Percentiles rank a stretch among this genome's conserved stretches.
phyloP scores from a whole-genome alignment of 2,329 filamentous ascomycete species.

The Penicillium corylophilum region DNA sequence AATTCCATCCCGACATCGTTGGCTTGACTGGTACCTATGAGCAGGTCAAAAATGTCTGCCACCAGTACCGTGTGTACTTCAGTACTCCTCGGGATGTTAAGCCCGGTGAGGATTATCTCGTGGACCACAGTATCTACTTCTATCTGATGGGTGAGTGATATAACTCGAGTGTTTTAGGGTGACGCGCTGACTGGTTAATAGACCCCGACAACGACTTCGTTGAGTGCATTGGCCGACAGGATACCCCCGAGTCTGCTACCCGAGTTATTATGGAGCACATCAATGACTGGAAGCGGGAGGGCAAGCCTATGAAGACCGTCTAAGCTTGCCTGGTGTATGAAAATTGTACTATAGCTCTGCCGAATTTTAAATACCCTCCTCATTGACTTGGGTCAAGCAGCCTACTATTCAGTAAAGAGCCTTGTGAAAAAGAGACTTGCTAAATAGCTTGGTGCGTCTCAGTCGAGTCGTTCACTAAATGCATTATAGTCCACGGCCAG shows the following conservation, averaged over 20 bases:
- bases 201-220: slow-evolving; percentile 98
- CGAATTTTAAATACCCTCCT: slow-evolving; percentile 31
- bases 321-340: slow-evolving; percentile 20
- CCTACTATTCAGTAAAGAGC: not conserved
- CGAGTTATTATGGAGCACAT: slow-evolving; percentile 84
- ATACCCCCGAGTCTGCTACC: slow-evolving; percentile 82
- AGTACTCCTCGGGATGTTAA: slow-evolving; percentile 85
- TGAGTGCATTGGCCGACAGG: slow-evolving; percentile 91
- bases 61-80: slow-evolving; percentile 95
- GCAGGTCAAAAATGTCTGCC: slow-evolving; percentile 90
- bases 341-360: slow-evolving; percentile 25
- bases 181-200: slow-evolving; percentile 28
- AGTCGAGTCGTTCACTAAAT: not conserved
- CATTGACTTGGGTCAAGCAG: slow-evolving; percentile 1
- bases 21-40: slow-evolving; percentile 93
- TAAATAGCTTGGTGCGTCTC: not conserved
- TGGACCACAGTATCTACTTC: slow-evolving; percentile 99
- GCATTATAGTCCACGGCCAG: not conserved
- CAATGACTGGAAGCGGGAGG: slow-evolving; percentile 66
- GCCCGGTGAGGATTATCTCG: slow-evolving; percentile 92
- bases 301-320: slow-evolving; percentile 51
- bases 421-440: not conserved
- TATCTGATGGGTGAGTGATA: slow-evolving; percentile 78
- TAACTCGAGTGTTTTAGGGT: not conserved
- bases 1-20: slow-evolving; percentile 85